These are phyloP conservation scores for Candida odintsovae DNA, from an alignment of 805 yeast species.

Conservation along the genomic window DNA sequence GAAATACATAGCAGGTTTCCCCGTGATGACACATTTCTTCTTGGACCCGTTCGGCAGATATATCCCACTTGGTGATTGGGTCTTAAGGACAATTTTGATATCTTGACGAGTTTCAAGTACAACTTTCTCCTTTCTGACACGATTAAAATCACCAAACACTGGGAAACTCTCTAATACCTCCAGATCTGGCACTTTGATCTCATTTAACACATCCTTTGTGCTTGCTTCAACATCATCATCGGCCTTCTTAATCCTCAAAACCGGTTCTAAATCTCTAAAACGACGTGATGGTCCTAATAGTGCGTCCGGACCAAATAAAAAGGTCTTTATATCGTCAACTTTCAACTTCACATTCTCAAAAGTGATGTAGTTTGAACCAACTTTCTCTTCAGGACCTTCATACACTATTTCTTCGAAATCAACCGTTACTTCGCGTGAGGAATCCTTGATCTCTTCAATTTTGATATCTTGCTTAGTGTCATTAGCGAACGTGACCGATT, in stretches of 20 bases:
- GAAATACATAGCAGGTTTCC: constrained; percentile 72
- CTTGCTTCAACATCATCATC: constrained; percentile 2
- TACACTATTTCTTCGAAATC: constrained; percentile 26
- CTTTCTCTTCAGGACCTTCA: constrained; percentile 67
- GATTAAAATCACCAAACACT: constrained; percentile 53
- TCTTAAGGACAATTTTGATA: constrained; percentile 45
- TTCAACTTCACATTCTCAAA: constrained; percentile 35
- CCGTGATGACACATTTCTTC: constrained; percentile 69
- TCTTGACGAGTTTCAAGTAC: constrained; percentile 41
- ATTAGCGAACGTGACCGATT: constrained; percentile 19
- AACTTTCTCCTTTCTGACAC: constrained; percentile 34
- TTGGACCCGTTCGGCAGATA: constrained; percentile 64
- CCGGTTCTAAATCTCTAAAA: constrained; percentile 48
- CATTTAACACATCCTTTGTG: constrained; percentile 17
- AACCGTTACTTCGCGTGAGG: constrained; percentile 6
- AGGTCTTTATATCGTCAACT: constrained; percentile 24
- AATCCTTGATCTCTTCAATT: constrained; percentile 10
- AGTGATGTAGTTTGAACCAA: constrained; percentile 48
- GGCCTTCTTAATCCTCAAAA: constrained; percentile 34
- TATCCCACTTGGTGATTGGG: constrained; percentile 72
- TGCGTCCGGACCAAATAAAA: constrained; percentile 62
- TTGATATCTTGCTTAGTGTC: constrained; percentile 1
- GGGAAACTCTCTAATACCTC: constrained; percentile 34
- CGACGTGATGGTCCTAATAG: constrained; percentile 45
- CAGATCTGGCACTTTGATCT: constrained; percentile 38